Evolutionary conservation across 2,329 filamentous ascomycete species (phyloP).

Genomic region (Pseudonectria foliicola): DNA sequence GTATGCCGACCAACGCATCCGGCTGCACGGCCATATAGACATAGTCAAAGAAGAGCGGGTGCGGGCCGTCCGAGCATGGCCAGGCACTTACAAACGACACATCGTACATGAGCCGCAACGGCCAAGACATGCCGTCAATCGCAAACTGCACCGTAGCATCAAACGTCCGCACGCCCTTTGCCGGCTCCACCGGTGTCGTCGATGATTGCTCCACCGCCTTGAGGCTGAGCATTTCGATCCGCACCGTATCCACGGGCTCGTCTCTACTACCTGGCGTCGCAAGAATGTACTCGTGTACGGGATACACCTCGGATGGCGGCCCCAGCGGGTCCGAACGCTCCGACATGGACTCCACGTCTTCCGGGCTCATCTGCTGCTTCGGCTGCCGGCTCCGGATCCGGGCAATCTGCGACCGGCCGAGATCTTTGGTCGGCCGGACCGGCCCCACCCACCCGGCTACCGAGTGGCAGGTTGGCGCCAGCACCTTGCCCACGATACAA

Average conservation of each 20-base stretch:
- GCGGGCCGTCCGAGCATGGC: conserved; percentile 56
- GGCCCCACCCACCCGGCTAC: conserved; percentile 71
- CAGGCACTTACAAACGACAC: conserved; percentile 60
- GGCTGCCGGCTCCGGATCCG: conserved; percentile 56
- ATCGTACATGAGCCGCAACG: conserved; percentile 54
- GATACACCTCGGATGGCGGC: conserved; percentile 53
- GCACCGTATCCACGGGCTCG: conserved; percentile 56
- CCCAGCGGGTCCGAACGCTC: conserved; percentile 64
- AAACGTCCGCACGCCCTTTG: conserved; percentile 39
- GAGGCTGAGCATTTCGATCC: conserved; percentile 61
- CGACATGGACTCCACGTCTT: conserved; percentile 59
- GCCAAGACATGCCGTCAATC: conserved; percentile 57
- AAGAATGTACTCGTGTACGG: conserved; percentile 60
- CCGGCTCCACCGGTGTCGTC: conserved; percentile 11
- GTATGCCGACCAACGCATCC: conserved; percentile 58
- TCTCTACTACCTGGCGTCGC: conserved; percentile 50
- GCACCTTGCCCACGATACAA: conserved; percentile 68
- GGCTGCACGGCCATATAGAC: conserved; percentile 50
- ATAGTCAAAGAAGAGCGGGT: conserved; percentile 69
- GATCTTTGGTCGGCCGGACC: conserved; percentile 58
- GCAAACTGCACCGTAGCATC: conserved; percentile 58
- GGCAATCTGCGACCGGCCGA: conserved; percentile 62
- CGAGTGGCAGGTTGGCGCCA: conserved; percentile 63
- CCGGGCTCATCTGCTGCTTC: conserved; percentile 47
- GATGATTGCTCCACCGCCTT: conserved; percentile 37